phyloP scores from a whole-genome alignment of 345 rosid species.

The Citrus australasica region DNA sequence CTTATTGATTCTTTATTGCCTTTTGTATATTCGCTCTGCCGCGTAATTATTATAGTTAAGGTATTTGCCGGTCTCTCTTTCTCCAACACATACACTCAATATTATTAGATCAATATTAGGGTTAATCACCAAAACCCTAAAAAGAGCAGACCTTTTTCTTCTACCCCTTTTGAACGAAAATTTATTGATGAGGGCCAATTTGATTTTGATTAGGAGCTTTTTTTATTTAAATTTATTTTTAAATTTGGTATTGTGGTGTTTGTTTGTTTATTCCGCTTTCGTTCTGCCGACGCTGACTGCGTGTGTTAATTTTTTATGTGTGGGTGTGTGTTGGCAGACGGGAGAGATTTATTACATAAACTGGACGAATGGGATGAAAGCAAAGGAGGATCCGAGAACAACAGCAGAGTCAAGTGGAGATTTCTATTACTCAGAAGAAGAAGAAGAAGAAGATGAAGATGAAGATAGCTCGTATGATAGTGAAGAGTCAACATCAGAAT shows the following conservation, averaged over 20 bases:
- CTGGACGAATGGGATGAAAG: slow-evolving; percentile 73
- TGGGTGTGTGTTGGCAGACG: slow-evolving; percentile 40
- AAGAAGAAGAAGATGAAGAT: slow-evolving; percentile 45
- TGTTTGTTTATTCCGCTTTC: neutral
- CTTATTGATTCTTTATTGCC: slow-evolving; percentile 17
- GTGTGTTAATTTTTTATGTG: neutral
- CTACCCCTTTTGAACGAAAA: neutral
- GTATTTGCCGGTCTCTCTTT: slow-evolving; percentile 12
- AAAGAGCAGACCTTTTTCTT: neutral
- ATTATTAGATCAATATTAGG: slow-evolving; percentile 12
- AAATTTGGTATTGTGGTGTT: neutral
- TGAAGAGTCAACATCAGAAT: slow-evolving; percentile 70
- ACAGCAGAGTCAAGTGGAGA: slow-evolving; percentile 33
- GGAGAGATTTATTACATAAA: slow-evolving; percentile 84
- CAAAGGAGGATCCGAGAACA: slow-evolving; percentile 61
- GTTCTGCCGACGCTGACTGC: neutral
- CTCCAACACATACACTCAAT: slow-evolving; percentile 6
- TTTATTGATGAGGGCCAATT: too few relatives aligned
- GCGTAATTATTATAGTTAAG: slow-evolving; percentile 27
- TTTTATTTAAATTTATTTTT: neutral
- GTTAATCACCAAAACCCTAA: slow-evolving; percentile 31
- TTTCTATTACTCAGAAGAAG: slow-evolving; percentile 38
- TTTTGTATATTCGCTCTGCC: slow-evolving; percentile 23
- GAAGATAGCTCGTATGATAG: slow-evolving; percentile 62
- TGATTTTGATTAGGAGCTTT: too few relatives aligned